Base-by-base conservation (phyloP, 1,284 basidiomycete species). In the Heterobasidion parviporum region DNA sequence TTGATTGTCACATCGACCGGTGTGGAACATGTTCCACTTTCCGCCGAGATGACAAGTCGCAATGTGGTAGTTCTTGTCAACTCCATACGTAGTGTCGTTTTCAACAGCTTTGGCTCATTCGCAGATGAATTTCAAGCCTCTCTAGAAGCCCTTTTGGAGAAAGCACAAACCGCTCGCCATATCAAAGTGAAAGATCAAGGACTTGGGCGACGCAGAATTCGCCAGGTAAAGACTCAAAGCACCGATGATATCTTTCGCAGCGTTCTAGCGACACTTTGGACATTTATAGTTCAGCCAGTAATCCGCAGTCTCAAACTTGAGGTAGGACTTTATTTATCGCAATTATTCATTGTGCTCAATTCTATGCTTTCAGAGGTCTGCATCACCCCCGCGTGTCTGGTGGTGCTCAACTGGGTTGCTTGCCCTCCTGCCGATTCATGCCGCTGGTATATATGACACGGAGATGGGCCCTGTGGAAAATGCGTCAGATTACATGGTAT, bases 341-440 rank as follows among this genome's bases (percentile, higher is more conserved):
- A 10, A 10, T 12, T 41, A 12, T 41, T 10, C 38, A 0, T 12
- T 15, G n/a, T 3, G 20, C 16, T 33, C 16, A 16, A 10, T 4
- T 10, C 6, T 15, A 10, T 33, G 14, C 14, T 51, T 8, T 48
- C 41, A 54, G 38, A 55, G 57, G 35, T 44, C 54, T 51, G 53
- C 43, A 20, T 52, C 33, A 26, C 55, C 57, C 15, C 59, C 60
- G 15, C 50, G 55, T 44, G 41, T 65, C 16, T 59, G 56, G 35
- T 59, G 53, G 57, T 62, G 64, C 47, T 55, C 59, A 3, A 58
- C 56, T 16, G 55, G 59, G 10, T 49, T 57, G 41, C 51, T 59
- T 8, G 54, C 59, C 38, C 64, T 57, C 41, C 61, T 67, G 20
- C 66, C 66, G 6, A 54, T 67, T 36, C 65, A 67, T 53, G 65